These are phyloP conservation scores for Mycena maculata DNA, from an alignment of 768 basidiomycete genomes.

Conservation along the genomic window DNA sequence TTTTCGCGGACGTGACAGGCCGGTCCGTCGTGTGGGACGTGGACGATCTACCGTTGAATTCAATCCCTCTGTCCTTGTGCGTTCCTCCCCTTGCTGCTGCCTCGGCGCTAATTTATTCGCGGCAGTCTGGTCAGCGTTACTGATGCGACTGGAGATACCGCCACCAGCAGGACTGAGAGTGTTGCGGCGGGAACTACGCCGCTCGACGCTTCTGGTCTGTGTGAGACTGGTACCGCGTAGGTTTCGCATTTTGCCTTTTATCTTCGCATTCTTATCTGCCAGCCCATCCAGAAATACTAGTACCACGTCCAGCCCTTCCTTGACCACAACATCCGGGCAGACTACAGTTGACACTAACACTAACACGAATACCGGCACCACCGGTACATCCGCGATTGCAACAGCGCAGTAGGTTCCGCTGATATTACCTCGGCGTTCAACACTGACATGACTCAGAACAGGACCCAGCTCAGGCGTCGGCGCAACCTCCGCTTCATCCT, in stretches of 20 bases:
- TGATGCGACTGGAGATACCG: background rate
- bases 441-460: background rate
- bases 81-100: background rate
- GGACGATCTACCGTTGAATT: background rate
- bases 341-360: background rate
- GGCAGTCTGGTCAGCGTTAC: background rate
- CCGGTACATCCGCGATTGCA: background rate
- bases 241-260: background rate
- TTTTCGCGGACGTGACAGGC: background rate
- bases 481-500: background rate
- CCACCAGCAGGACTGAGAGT: background rate
- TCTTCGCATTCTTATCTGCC: background rate
- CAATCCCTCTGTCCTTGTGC: slow-evolving; percentile 9
- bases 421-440: no score
- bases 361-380: background rate
- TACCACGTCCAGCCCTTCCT: background rate
- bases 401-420: background rate
- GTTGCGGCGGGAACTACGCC: background rate
- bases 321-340: background rate
- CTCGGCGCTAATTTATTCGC: background rate
- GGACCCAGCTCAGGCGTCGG: background rate
- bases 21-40: background rate
- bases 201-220: background rate
- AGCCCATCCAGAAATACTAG: background rate
- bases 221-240: background rate